Evolutionary conservation across 2,329 filamentous ascomycete species (phyloP).

Genomic region (Ciborinia camelliae): DNA sequence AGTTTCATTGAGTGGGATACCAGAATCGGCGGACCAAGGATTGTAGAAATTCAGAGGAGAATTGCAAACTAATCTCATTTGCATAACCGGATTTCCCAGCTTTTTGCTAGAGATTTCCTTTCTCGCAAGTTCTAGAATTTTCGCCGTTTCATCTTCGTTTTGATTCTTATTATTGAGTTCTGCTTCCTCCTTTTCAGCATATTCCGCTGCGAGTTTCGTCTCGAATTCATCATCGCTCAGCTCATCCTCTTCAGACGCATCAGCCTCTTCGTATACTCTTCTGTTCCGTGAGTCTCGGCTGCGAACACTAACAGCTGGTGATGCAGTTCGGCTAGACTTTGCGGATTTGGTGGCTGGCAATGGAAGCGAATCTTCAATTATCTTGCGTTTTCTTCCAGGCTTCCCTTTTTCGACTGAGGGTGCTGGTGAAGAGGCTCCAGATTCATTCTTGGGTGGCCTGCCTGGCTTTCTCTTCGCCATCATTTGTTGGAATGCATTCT

Average conservation of each 20-base stretch:
- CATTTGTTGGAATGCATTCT: constrained; percentile 49
- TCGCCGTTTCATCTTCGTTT: constrained; percentile 60
- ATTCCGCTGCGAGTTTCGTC: constrained; percentile 65
- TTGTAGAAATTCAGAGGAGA: constrained; percentile 96
- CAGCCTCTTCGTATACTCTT: constrained; percentile 49
- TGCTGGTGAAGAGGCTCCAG: not conserved
- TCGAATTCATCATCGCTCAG: constrained; percentile 85
- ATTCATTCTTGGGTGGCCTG: constrained; percentile 8
- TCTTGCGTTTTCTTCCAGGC: constrained; percentile 56
- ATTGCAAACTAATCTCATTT: constrained; percentile 88
- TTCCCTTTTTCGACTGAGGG: constrained; percentile 29
- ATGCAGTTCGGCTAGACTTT: constrained; percentile 72
- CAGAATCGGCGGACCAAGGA: constrained; percentile 66
- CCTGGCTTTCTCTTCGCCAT: constrained; percentile 29
- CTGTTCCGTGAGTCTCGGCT: constrained; percentile 43
- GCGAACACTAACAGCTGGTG: constrained; percentile 53
- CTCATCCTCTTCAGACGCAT: constrained; percentile 57
- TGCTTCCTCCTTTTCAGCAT: constrained; percentile 44
- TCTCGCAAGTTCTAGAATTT: constrained; percentile 73
- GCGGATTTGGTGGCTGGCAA: constrained; percentile 61
- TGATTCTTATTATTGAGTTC: constrained; percentile 49
- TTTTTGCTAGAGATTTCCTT: constrained; percentile 89
- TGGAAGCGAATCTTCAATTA: constrained; percentile 38
- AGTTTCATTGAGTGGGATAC: constrained; percentile 66
- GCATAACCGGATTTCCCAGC: constrained; percentile 87